Base-by-base conservation (phyloP, 371 early-diverging fungal genomes). In the Mortierella sp. region DNA sequence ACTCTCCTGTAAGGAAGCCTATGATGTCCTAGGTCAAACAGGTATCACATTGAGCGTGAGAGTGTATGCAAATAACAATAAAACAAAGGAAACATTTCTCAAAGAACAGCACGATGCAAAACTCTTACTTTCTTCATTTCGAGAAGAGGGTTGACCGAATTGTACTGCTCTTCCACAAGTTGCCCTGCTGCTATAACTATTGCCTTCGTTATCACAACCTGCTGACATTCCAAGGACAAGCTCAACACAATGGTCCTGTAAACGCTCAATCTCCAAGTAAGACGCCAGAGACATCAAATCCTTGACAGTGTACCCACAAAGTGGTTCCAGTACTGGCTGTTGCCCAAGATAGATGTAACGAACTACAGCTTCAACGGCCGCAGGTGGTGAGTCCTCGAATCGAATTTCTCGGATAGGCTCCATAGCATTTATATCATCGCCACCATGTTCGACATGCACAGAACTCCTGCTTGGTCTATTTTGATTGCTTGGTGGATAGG, bases 261-360 rank as follows among this genome's bases (percentile, higher is more conserved):
- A 49, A 35, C 54, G 16, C 22, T 70, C 62, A 11, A 74, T 60
- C 51, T 68, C 68, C 6, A 79, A 57, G 32, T 67, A 79, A 0
- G 71, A 30, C 1, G 80, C 67, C 22, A 79, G 52, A 0, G 64
- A 67, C 74, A 74, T 79, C 30, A 79, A 60, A 57, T 79, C 75
- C 59, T 71, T 79, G 49, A 79, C 75, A 1, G 74, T 71, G 35
- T 71, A 79, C 8, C 75, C 75, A 11, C 75, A 74, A 20, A 47
- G 28, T 0, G 80, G 71, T 10, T 74, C 71, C 0, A 70, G 28
- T 0, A 55, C 62, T 0, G 80, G 80, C 4, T 22, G 45, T 55
- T 65, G 64, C 9, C 80, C 75, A 18, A 68, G 28, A 37, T 79
- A 79, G 30, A 79, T 54, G 47, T 68, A 79, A 0, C 68, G 68